Evolutionary conservation across 768 basidiomycete species (phyloP).

Genomic region (Boletus reticulatus): DNA sequence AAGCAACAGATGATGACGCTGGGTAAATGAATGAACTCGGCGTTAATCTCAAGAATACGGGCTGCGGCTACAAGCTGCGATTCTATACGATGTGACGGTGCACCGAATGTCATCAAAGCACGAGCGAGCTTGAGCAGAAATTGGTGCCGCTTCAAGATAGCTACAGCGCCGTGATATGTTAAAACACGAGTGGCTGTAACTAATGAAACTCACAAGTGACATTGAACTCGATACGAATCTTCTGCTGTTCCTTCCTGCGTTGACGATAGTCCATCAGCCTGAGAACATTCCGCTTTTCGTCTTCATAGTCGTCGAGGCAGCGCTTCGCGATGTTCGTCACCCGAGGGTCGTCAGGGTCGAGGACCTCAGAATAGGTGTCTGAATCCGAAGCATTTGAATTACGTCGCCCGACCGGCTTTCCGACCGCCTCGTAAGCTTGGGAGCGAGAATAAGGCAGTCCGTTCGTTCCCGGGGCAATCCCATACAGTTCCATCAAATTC

Average conservation of each 20-base stretch:
- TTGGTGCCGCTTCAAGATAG: slow-evolving; percentile 76
- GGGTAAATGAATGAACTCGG: slow-evolving; percentile 87
- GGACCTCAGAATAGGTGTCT: slow-evolving; percentile 44
- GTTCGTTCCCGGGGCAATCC: slow-evolving; percentile 17
- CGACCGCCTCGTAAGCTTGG: slow-evolving; percentile 12
- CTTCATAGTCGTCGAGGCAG: slow-evolving; percentile 56
- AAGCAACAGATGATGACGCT: slow-evolving; percentile 85
- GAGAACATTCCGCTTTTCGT: slow-evolving; percentile 58
- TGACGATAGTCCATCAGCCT: slow-evolving; percentile 66
- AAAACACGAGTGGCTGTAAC: slow-evolving; percentile 1
- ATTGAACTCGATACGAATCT: slow-evolving; percentile 71
- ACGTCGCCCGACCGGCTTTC: slow-evolving; percentile 24
- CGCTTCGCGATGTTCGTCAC: slow-evolving; percentile 55
- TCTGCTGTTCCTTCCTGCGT: slow-evolving; percentile 62
- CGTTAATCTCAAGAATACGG: slow-evolving; percentile 84
- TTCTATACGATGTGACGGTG: slow-evolving; percentile 92
- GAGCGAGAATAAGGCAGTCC: slow-evolving; percentile 28
- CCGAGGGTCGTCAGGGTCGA: slow-evolving; percentile 73
- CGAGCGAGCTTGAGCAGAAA: slow-evolving; percentile 86
- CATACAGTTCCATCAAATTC: slow-evolving; percentile 34
- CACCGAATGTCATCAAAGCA: slow-evolving; percentile 88
- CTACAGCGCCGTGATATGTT: slow-evolving; percentile 34
- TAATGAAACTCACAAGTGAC: slow-evolving; percentile 53
- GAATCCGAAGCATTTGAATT: slow-evolving; percentile 45
- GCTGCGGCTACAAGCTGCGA: slow-evolving; percentile 88